A percentile compares a stretch with the other conserved stretches of the same genome.
Conservation (phyloP, 352 stramenopile species). For the Globisporangium lucens region DNA sequence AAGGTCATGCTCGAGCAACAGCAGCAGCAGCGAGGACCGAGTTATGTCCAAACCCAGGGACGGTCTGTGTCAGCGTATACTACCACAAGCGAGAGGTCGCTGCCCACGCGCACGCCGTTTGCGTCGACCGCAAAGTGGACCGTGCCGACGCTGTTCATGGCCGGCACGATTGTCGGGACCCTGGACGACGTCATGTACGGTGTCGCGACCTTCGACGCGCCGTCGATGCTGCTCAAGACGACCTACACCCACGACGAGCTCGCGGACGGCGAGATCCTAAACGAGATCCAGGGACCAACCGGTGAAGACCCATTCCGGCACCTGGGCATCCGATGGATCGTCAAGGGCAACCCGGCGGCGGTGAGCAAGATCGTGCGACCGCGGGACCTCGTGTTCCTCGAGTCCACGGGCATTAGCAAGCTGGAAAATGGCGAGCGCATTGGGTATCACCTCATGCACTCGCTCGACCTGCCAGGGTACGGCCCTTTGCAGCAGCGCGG, state of each 20-base stretch:
- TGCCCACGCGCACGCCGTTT: neutral
- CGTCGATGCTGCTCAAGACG: slow-evolving; percentile 50
- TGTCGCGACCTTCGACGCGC: slow-evolving; percentile 33
- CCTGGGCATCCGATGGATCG: slow-evolving; percentile 26
- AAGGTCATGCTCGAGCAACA: slow-evolving; percentile 7
- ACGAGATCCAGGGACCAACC: slow-evolving; percentile 9
- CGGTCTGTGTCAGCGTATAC: neutral
- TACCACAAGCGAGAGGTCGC: neutral
- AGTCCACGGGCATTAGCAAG: slow-evolving; percentile 34
- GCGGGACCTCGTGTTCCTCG: slow-evolving; percentile 35
- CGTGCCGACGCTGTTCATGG: slow-evolving; percentile 49
- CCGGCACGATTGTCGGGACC: slow-evolving; percentile 47
- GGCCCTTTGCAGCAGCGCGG: slow-evolving; percentile 25
- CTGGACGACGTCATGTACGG: slow-evolving; percentile 71
- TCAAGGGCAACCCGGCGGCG: slow-evolving; percentile 11
- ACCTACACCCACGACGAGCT: slow-evolving; percentile 42
- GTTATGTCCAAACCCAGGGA: neutral
- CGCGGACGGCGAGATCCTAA: slow-evolving; percentile 6
- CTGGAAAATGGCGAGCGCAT: slow-evolving; percentile 25
- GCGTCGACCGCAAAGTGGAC: slow-evolving; percentile 13
- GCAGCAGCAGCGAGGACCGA: neutral
- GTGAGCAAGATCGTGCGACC: slow-evolving; percentile 15
- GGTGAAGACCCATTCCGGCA: slow-evolving; percentile 24
- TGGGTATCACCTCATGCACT: slow-evolving; percentile 45
- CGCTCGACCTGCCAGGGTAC: slow-evolving; percentile 32